Evolutionary conservation across 768 basidiomycete genomes (phyloP), one percentile per base, ranked within the genome.

Genomic region (Mycena polygramma): DNA sequence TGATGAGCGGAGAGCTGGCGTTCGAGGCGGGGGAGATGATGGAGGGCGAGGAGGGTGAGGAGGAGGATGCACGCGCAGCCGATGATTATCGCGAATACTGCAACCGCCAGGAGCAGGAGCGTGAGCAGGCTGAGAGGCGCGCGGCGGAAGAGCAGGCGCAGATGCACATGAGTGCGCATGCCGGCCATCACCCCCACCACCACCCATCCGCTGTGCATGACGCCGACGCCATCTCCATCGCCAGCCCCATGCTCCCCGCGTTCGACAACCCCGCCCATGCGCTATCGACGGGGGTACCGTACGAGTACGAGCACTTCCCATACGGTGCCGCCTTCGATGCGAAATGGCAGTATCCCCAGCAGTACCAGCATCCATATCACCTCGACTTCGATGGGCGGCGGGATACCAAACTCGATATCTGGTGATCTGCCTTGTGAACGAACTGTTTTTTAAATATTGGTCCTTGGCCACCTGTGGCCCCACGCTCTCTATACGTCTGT

Each of bases 1-100:
- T 94, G 52, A 83, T 93, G 19, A 83, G 81, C 46, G 92, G 90
- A 48, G 92, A 94, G 77, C 83, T 93, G 70, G 93, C 14, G 45
- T 46, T 93, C 58, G 81, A 92, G 59, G 80, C 80, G 41, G 81
- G 81, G 4, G 81, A 72, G 67, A 17, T 87, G 5, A 86, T 82
- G 37, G 82, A 87, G 19, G 90, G 89, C 51, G 90, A 87, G 87
- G 85, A 20, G 15, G 87, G 86, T 1, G 89, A 85, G 22, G 87
- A 83, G 59, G 85, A 84, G 51, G 81, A 77, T 14, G 80, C 76
- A 26, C 79, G 80, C 22, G 73, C 75, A 3, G 85, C 77, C 11
- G 84, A 15, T 68, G 26, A 19, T 7, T 7, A 15, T 24, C 66
- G 71, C 15, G 69, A 70, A 1, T 75, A 72, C 65, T 60, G 65